phyloP scores from a whole-genome alignment of 2,329 filamentous ascomycete species.

The Camptophora hylomeconis region DNA sequence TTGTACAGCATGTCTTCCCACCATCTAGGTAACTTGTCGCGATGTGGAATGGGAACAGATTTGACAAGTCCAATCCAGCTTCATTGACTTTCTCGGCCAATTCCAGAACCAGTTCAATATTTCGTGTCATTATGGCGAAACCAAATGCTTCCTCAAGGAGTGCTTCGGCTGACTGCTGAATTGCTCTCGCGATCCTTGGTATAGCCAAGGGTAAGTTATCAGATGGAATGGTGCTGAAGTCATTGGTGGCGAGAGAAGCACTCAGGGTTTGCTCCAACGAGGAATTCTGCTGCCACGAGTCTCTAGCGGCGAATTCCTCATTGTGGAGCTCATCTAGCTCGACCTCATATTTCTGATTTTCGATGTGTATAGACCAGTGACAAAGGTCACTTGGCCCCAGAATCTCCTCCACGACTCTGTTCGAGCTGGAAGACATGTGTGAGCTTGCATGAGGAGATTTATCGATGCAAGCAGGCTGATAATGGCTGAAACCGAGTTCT shows the following conservation, averaged over 20 bases:
- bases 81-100: conserved; percentile 4
- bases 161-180: conserved; percentile 12
- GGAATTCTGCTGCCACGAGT: conserved; percentile 1
- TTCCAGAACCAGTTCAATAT: conserved; percentile 9
- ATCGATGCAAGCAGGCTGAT: neutral
- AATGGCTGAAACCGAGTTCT: conserved; percentile 1
- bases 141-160: conserved; percentile 18
- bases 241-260: conserved; percentile 14
- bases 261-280: conserved; percentile 3
- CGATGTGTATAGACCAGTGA: conserved; percentile 7
- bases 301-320: neutral
- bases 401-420: no score
- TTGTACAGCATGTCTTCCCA: conserved; percentile 22
- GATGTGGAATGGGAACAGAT: conserved; percentile 24
- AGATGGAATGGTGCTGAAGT: conserved; percentile 18
- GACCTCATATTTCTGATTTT: conserved; percentile 1
- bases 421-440: no score
- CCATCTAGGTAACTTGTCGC: conserved; percentile 27
- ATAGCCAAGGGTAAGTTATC: conserved; percentile 16
- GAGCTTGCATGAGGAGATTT: no score
- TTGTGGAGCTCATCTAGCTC: neutral
- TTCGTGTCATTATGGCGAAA: conserved; percentile 20
- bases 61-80: conserved; percentile 13
- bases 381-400: conserved; percentile 4
- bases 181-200: conserved; percentile 15